phyloP scores from a whole-genome alignment of 225 moss, liverwort and hornwort genomes.

The Pseudoscleropodium purum region DNA sequence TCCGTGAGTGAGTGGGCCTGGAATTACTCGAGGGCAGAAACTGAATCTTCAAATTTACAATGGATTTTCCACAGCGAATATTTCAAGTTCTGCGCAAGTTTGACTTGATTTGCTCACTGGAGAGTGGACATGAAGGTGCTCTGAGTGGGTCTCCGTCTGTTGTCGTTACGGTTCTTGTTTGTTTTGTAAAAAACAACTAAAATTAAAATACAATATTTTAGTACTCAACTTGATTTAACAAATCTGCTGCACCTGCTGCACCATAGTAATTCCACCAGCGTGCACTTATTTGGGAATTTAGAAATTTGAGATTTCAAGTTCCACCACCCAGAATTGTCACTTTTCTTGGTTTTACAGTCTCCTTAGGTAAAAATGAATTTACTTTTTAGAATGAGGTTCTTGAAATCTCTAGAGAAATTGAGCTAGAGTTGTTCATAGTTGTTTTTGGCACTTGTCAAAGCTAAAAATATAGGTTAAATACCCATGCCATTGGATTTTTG shows the following conservation, averaged over 20 bases:
- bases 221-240: neutral
- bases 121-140: neutral
- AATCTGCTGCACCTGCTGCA: neutral
- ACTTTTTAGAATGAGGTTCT: neutral
- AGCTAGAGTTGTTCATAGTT: rapidly evolving
- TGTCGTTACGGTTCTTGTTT: neutral
- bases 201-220: neutral
- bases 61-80: neutral
- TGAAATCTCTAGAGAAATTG: neutral
- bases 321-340: neutral
- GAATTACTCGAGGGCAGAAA: neutral
- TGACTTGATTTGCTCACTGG: neutral
- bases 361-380: neutral
- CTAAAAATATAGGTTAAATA: neutral
- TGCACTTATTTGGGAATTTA: neutral
- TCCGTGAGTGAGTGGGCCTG: neutral
- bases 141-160: no score
- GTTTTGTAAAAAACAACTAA: neutral
- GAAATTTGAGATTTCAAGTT: neutral
- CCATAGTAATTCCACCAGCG: no score
- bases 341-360: neutral
- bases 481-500: neutral
- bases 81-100: neutral
- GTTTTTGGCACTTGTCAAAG: rapidly evolving
- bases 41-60: neutral